A percentile compares a stretch with the other conserved stretches of the same genome.
Evolutionary conservation across 805 yeast species (phyloP).

Genomic region (Suhomyces kilbournensis): DNA sequence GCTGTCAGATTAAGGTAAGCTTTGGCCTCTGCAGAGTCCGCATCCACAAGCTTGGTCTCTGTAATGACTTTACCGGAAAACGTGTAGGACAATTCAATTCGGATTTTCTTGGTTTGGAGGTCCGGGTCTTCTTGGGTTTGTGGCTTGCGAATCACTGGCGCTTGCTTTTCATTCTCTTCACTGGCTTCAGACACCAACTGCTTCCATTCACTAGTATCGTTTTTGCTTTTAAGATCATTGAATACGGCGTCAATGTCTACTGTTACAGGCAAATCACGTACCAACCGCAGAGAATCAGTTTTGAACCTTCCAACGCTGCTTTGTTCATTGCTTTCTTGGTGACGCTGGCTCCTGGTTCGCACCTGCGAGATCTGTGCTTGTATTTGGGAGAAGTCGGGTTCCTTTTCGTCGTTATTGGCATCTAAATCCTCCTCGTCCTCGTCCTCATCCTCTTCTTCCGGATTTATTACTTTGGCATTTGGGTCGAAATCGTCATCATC

Average conservation of each 20-base stretch:
- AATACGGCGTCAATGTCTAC: constrained; percentile 35
- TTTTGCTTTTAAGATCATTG: constrained; percentile 20
- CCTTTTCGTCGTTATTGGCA: constrained; percentile 13
- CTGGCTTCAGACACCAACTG: constrained; percentile 9
- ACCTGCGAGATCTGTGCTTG: constrained; percentile 57
- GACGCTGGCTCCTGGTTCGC: constrained; percentile 65
- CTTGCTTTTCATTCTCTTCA: constrained; percentile 4
- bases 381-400: constrained; percentile 47
- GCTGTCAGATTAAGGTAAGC: constrained; percentile 66
- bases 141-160: background rate
- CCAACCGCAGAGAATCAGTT: constrained; percentile 15
- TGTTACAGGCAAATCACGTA: constrained; percentile 7
- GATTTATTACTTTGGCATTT: constrained; percentile 13
- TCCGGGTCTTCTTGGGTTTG: constrained; percentile 14
- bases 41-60: constrained; percentile 76
- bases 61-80: constrained; percentile 85
- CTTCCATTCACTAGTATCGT: constrained; percentile 9
- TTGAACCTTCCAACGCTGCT: constrained; percentile 12
- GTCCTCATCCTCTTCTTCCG: constrained; percentile 31
- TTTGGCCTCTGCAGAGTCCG: constrained; percentile 79
- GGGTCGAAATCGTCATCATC: constrained; percentile 38
- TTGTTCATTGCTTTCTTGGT: constrained; percentile 29
- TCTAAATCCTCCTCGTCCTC: constrained; percentile 31
- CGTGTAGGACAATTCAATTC: constrained; percentile 73
- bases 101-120: constrained; percentile 48